A percentile compares a stretch with the other conserved stretches of the same genome.
phyloP scores from a whole-genome alignment of 345 rosid genomes.

The Chamaenerion angustifolium region DNA sequence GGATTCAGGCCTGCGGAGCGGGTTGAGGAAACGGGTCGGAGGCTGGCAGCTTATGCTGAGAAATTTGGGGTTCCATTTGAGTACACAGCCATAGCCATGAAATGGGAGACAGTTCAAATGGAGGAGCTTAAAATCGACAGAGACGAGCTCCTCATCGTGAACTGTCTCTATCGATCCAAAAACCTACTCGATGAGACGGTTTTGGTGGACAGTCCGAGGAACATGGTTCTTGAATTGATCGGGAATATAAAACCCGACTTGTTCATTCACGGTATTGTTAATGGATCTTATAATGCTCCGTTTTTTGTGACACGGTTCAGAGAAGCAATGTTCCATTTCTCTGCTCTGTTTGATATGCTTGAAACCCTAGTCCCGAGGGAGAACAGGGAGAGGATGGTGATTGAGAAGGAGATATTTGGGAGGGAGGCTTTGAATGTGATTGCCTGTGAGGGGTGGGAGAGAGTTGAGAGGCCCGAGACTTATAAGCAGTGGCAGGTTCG shows the following conservation, averaged over 20 bases:
- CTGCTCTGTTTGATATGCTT: conserved; percentile 76
- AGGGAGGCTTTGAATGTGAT: conserved; percentile 74
- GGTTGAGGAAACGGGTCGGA: conserved; percentile 79
- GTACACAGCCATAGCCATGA: conserved; percentile 76
- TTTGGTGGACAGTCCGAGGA: conserved; percentile 45
- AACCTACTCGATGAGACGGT: conserved; percentile 72
- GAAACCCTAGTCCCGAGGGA: conserved; percentile 72
- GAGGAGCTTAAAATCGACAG: conserved; percentile 58
- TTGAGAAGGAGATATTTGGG: conserved; percentile 66
- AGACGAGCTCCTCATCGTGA: conserved; percentile 61
- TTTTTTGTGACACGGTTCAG: conserved; percentile 79
- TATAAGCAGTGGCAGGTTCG: conserved; percentile 90
- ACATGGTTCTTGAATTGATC: conserved; percentile 42
- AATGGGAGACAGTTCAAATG: conserved; percentile 60
- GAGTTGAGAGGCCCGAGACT: conserved; percentile 92
- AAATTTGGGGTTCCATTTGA: conserved; percentile 64
- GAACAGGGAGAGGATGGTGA: conserved; percentile 50
- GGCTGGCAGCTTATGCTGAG: conserved; percentile 73
- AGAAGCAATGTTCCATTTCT: conserved; percentile 89
- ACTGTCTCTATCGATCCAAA: conserved; percentile 53
- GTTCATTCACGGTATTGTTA: conserved; percentile 47
- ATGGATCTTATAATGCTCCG: conserved; percentile 74
- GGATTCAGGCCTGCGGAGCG: conserved; percentile 88
- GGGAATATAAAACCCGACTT: conserved; percentile 56
- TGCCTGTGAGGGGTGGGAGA: conserved; percentile 86